Evolutionary conservation across 495 filamentous ascomycete genomes (phyloP), one percentile per base, ranked within the genome.

Genomic region (Penicillium paradoxum): DNA sequence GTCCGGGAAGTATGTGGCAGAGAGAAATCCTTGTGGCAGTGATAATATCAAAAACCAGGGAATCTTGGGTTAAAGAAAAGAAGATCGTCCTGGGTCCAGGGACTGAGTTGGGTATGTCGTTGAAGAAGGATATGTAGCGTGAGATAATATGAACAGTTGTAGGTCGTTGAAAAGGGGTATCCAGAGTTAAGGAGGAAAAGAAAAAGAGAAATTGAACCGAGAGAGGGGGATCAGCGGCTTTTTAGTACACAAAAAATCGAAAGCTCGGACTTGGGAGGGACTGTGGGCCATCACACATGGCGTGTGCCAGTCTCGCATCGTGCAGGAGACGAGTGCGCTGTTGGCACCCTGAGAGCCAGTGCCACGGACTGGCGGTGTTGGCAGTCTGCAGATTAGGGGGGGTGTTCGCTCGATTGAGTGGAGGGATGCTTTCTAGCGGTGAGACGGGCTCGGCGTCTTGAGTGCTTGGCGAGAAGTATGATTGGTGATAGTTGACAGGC

Each of bases 1-100:
- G 59, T 74, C 66, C 72, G 50, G 69, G 64, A 45, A 55, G 50
- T 55, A 56, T 52, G 50, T 58, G 61, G 58, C 55, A 58, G 36
- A 48, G 44, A 54, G 49, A 55, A 49, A 51, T 66, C 59, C 65
- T 64, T 56, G 55, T 55, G 60, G 45, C 49, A 60, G 49, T 51
- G 46, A 49, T 49, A 34, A 38, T 11, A 57, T 51, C 30, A 54
- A 60, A 29, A 58, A 65, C 65, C 65, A 63, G 59, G 53, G 55
- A 49, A 18, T 25, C 49, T 15, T 53, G 19, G 29, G 45, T 41
- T 45, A 47, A 30, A 27, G 38, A 51, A 14, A n/a, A 25, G 51
- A 58, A 27, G 44, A 60, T 55, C 56, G 62, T 67, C 58, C 67
- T 62, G 52, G 63, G 55, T 73, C 71, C 71, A 69, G 58, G 63